Evolutionary conservation across 495 filamentous ascomycete species (phyloP), one percentile per base, ranked within the genome.

Genomic region (Daldinia loculata): DNA sequence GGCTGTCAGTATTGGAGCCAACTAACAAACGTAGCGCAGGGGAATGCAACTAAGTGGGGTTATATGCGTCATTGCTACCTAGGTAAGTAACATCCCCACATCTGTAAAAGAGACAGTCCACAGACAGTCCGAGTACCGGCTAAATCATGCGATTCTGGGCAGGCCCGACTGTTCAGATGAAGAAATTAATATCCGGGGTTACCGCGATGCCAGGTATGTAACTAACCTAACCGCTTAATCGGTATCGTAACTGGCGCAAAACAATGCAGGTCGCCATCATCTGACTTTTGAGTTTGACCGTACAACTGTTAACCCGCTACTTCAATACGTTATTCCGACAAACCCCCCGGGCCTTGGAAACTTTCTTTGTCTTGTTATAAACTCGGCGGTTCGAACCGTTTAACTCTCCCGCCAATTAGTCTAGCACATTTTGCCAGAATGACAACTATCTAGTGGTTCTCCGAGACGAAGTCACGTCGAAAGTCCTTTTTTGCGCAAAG

Each of bases 1-100:
- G 50, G 12, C n/a, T 3, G 17, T 48, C 43, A 8, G 43, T 48
- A 48, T 22, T 22, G 43, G 43, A 48, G 43, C 43, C 43, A 48
- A 48, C 43, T 48, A 48, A 48, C 27, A 29, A 30, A 53, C 7
- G 15, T 61, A 50, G 30, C 26, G 56, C 61, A 66, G 51, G 67
- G 61, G 62, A 65, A 56, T 56, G 39, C 48, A 38, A 12, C 43
- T 17, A 17, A 59, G 52, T 63, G 59, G 63, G 63, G 69, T 62
- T 30, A 12, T 39, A 52, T 71, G 69, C 67, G 67, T 70, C 67
- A 70, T 70, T 65, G 67, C 30, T 48, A 26, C 14, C 45, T 51
- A 51, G 22, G 45, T 26, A 51, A 51, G 50, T 53, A 53, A 14
- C 26, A 48, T 22, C 43, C 43, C 43, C 43, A 48, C 58, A 51